These are phyloP conservation scores for Graphilbum ipis-grandicollis DNA, from an alignment of 2,329 filamentous ascomycete species.

Conservation along the genomic window DNA sequence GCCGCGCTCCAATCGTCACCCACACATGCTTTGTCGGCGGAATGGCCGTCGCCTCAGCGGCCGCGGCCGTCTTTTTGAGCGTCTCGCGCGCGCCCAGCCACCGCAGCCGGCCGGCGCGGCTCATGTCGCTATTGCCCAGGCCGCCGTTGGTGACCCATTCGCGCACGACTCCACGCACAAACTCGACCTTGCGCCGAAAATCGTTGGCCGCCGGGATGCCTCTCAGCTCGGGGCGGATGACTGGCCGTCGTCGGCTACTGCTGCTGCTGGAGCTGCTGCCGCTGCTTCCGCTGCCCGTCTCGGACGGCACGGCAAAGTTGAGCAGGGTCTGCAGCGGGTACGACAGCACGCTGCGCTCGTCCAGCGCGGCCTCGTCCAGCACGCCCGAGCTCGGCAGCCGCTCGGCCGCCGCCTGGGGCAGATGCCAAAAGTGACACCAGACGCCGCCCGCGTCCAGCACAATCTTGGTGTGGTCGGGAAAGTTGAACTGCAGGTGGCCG, in stretches of 20 bases:
- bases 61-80: conserved; percentile 23
- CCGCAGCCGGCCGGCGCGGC: conserved; percentile 31
- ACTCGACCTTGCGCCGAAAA: conserved; percentile 56
- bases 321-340: conserved; percentile 58
- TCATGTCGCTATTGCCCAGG: conserved; percentile 48
- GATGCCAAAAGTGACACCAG: conserved; percentile 62
- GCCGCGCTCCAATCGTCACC: conserved; percentile 48
- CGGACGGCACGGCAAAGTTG: conserved; percentile 33
- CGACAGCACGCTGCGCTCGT: conserved; percentile 52
- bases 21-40: conserved; percentile 42
- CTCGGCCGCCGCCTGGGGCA: conserved; percentile 52
- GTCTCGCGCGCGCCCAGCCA: conserved; percentile 43
- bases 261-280: conserved; percentile 9
- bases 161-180: conserved; percentile 48
- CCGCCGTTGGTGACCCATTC: conserved; percentile 58
- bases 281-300: no score
- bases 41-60: neutral
- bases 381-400: conserved; percentile 46
- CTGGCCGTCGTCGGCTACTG: conserved; percentile 32
- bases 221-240: conserved; percentile 42
- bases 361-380: conserved; percentile 53
- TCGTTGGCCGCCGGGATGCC: conserved; percentile 54
- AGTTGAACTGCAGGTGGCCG: conserved; percentile 69
- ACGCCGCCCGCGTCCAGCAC: conserved; percentile 59
- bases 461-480: conserved; percentile 76